A percentile compares a stretch with the other conserved stretches of the same genome.
Evolutionary conservation across 371 early-diverging fungal genomes (phyloP).

Genomic region (Mucor irregularis): DNA sequence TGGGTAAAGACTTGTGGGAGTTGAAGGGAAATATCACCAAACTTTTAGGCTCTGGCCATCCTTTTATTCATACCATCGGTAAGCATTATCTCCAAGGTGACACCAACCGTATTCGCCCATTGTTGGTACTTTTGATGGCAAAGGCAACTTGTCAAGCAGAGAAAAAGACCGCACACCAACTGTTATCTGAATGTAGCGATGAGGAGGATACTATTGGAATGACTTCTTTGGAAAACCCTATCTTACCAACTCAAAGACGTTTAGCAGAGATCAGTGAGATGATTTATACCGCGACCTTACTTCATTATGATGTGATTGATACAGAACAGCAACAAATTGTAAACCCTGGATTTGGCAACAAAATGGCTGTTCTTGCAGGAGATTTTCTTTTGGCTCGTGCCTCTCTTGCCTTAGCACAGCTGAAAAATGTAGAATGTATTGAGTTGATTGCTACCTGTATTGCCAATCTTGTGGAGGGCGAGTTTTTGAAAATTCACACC

Average conservation of each 20-base stretch:
- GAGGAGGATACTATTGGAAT: not conserved
- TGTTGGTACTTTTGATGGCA: slow-evolving; percentile 87
- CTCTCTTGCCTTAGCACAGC: slow-evolving; percentile 84
- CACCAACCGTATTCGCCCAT: slow-evolving; percentile 92
- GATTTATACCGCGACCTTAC: slow-evolving; percentile 94
- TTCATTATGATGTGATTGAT: slow-evolving; percentile 96
- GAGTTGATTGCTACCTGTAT: slow-evolving; percentile 92
- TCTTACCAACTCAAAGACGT: slow-evolving; percentile 88
- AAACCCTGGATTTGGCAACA: slow-evolving; percentile 92
- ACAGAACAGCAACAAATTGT: slow-evolving; percentile 64
- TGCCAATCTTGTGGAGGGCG: slow-evolving; percentile 94
- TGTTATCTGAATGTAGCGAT: slow-evolving; percentile 21
- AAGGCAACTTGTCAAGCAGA: slow-evolving; percentile 68
- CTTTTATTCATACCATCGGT: slow-evolving; percentile 84
- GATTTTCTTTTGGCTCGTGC: slow-evolving; percentile 94
- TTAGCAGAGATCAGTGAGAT: slow-evolving; percentile 95
- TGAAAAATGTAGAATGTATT: slow-evolving; percentile 88
- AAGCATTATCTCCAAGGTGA: slow-evolving; percentile 86
- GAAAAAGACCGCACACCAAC: slow-evolving; percentile 16
- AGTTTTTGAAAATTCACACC: slow-evolving; percentile 94
- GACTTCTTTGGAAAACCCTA: slow-evolving; percentile 45
- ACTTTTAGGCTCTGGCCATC: slow-evolving; percentile 83
- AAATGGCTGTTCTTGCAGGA: slow-evolving; percentile 94
- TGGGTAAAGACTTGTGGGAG: slow-evolving; percentile 80
- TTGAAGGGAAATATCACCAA: slow-evolving; percentile 84